Conservation (phyloP, 2,329 filamentous ascomycete species). For the Botrytis medusae region DNA sequence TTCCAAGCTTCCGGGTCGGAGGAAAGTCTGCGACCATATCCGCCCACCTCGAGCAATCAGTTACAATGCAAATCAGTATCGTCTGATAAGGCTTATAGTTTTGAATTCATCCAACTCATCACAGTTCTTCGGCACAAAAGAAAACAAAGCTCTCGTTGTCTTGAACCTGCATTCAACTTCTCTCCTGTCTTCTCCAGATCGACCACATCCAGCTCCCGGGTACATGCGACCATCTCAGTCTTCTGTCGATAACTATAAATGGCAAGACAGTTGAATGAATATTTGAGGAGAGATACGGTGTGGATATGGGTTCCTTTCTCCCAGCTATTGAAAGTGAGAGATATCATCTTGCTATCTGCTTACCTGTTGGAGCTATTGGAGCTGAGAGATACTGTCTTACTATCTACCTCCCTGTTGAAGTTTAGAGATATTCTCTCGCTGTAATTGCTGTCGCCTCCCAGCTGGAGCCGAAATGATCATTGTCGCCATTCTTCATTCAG, state of each 20-base stretch:
- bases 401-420: neutral
- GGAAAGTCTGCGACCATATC: neutral
- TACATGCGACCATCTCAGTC: neutral
- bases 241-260: neutral
- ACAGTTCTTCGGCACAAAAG: neutral
- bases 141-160: neutral
- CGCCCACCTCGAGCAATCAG: neutral
- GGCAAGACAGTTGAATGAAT: neutral
- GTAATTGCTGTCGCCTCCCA: neutral
- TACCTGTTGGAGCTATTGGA: neutral
- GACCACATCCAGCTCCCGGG: neutral
- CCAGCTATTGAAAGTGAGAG: neutral
- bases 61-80: neutral
- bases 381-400: neutral
- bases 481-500: neutral
- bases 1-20: neutral
- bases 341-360: neutral
- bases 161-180: neutral
- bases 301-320: neutral
- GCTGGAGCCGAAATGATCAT: neutral
- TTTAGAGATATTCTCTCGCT: neutral
- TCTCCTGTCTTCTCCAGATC: neutral
- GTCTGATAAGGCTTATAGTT: neutral
- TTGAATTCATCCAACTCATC: neutral
- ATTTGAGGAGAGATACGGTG: neutral